Percentiles rank a stretch among this genome's conserved stretches.
phyloP scores from a whole-genome alignment of 2,329 filamentous ascomycete genomes.

The Hirsutella thompsonii region DNA sequence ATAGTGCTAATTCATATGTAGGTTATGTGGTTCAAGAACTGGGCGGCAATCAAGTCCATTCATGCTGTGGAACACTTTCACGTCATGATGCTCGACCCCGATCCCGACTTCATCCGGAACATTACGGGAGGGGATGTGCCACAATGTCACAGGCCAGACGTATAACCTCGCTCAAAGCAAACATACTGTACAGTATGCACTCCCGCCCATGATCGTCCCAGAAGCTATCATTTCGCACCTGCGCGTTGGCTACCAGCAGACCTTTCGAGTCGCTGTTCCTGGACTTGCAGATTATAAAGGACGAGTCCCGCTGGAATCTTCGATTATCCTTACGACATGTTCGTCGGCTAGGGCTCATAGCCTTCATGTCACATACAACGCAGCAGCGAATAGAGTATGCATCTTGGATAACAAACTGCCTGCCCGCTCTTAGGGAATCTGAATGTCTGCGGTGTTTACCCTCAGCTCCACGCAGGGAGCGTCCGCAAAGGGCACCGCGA shows the following conservation, averaged over 20 bases:
- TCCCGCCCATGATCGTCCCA: too few relatives aligned
- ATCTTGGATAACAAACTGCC: background rate
- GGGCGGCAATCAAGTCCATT: conserved; percentile 72
- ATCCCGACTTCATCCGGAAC: conserved; percentile 51
- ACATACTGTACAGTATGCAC: too few relatives aligned
- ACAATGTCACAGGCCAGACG: conserved; percentile 32
- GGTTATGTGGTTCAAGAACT: conserved; percentile 54
- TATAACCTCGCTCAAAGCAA: background rate
- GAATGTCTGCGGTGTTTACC: conserved; percentile 14
- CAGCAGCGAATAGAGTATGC: background rate
- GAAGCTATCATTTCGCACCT: too few relatives aligned
- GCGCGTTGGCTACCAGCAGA: too few relatives aligned
- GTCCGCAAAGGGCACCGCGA: conserved; percentile 60
- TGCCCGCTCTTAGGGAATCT: too few relatives aligned
- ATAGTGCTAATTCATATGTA: conserved; percentile 6
- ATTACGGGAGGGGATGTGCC: conserved; percentile 67
- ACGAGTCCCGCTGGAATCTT: too few relatives aligned
- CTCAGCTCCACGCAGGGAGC: conserved; percentile 50
- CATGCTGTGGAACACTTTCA: conserved; percentile 88
- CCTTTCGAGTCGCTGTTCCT: too few relatives aligned
- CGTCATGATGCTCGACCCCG: conserved; percentile 74
- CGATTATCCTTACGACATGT: too few relatives aligned
- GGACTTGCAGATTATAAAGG: too few relatives aligned
- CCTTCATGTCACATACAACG: too few relatives aligned
- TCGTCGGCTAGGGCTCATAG: too few relatives aligned